Evolutionary conservation across 2,329 filamentous ascomycete species (phyloP), one percentile per base, ranked within the genome.

Genomic region (Acrodontium crateriforme): DNA sequence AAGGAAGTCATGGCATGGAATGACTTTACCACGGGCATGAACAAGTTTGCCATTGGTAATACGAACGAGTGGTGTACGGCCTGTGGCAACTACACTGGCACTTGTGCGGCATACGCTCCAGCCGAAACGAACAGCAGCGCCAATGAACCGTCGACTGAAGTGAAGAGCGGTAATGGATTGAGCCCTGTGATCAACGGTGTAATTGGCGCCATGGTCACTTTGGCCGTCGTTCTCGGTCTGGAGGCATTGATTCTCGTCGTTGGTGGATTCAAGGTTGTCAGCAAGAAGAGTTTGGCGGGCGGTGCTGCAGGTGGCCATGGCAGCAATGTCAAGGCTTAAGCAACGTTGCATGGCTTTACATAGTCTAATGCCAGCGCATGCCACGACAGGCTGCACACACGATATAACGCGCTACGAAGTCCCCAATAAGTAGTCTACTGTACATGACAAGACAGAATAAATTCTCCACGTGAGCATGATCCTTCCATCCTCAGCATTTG

Each of bases 141-240:
- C 10, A 29, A 18, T 15, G 19, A 46, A 1, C 26, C 15, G 8
- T 37, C 41, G 6, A 42, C 54, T 4, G 28, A 34, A 6, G 37
- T 44, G 9, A 18, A n/a, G 5, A 29, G 22, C 19, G 26, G 15
- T 33, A 53, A 52, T 29, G 65, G 68, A 6, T 62, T 91, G 16
- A 78, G 75, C 27, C 70, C 64, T 19, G 65, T 71, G 5, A 72
- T 85, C n/a, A 82, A 80, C 0, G 82, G 83, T 28, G 81, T 87
- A 4, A 84, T 91, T 45, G 74, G 74, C 18, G 74, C 74, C 0
- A 68, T 78, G 62, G 72, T 78, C 11, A 77, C 74, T 1, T 49
- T 79, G 20, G 73, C 62, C 14, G 70, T 77, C 8, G 58, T 78
- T n/a, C 41, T 77, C 23, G 69, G 67, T 0, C 29, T 71, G 8